A percentile compares a stretch with the other conserved stretches of the same genome.
Evolutionary conservation across 2,329 filamentous ascomycete genomes (phyloP).

Genomic region (Verticillium albo-atrum): DNA sequence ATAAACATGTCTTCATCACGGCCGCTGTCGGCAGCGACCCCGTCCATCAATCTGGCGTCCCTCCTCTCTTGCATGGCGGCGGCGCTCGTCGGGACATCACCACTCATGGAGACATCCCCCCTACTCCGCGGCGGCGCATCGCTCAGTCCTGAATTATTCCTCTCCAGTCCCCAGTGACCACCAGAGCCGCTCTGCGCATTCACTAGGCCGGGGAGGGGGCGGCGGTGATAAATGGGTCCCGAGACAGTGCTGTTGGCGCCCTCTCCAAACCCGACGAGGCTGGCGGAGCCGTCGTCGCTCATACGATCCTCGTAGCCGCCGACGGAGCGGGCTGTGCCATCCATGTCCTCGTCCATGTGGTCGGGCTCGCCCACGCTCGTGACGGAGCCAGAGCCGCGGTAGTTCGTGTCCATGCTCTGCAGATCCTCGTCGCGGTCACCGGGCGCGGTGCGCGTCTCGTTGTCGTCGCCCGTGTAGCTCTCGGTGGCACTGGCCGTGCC

Average conservation of each 20-base stretch:
- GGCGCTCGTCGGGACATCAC: constrained; percentile 39
- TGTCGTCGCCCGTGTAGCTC: constrained; percentile 57
- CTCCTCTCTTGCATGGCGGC: constrained; percentile 45
- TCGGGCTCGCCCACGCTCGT: constrained; percentile 46
- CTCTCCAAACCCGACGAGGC: constrained; percentile 87
- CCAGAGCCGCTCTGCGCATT: constrained; percentile 10
- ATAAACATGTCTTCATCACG: constrained; percentile 52
- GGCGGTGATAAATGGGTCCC: constrained; percentile 65
- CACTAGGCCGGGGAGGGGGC: constrained; percentile 33
- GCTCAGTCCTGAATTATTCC: constrained; percentile 48
- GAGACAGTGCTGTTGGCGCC: constrained; percentile 82
- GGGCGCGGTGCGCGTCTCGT: constrained; percentile 39
- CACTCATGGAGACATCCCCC: constrained; percentile 21
- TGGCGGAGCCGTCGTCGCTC: constrained; percentile 80
- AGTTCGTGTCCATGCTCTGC: constrained; percentile 63
- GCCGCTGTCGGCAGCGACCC: constrained; percentile 54
- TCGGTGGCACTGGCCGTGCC: constrained; percentile 86
- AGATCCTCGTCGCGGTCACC: constrained; percentile 63
- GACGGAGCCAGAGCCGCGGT: constrained; percentile 53
- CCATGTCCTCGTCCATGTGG: constrained; percentile 51
- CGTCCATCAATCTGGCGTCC: constrained; percentile 64
- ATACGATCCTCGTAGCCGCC: constrained; percentile 64
- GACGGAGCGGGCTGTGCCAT: constrained; percentile 40
- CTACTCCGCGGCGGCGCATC: constrained; percentile 33
- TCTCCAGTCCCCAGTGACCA: constrained; percentile 39